phyloP scores from a whole-genome alignment of 1,139 yeast species.

The Candida sp. region DNA sequence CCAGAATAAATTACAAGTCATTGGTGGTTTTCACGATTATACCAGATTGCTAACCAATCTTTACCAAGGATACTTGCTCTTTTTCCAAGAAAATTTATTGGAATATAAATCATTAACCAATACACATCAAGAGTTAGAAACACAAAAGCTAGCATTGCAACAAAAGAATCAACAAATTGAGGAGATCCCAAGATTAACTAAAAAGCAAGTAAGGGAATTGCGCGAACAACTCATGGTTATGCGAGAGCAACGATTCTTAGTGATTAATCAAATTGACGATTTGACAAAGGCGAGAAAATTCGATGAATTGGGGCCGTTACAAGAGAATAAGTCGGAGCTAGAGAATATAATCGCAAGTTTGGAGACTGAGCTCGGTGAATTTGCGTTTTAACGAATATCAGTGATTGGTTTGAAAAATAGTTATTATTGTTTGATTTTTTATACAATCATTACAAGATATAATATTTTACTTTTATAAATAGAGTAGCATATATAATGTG shows the following conservation, averaged over 20 bases:
- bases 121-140: constrained; percentile 20
- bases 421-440: too few species aligned
- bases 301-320: constrained; percentile 69
- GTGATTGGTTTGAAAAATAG: too few species aligned
- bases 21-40: constrained; percentile 11
- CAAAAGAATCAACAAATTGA: constrained; percentile 1
- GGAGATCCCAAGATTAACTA: constrained; percentile 30
- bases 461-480: too few species aligned
- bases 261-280: constrained; percentile 58
- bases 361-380: constrained; percentile 59
- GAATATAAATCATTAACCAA: constrained; percentile 27
- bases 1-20: constrained; percentile 13
- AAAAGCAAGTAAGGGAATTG: constrained; percentile 52
- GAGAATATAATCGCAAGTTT: constrained; percentile 47
- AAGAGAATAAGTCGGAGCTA: constrained; percentile 59
- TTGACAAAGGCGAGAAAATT: constrained; percentile 68
- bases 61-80: constrained; percentile 29
- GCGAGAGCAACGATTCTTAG: constrained; percentile 76
- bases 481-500: too few species aligned
- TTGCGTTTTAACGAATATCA: constrained; percentile 56
- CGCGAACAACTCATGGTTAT: constrained; percentile 83
- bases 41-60: constrained; percentile 27
- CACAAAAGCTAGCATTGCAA: constrained; percentile 8
- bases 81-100: constrained; percentile 32
- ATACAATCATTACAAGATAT: too few species aligned